A percentile compares a stretch with the other conserved stretches of the same genome.
Conservation (phyloP, 2,329 filamentous ascomycete genomes). For the Colletotrichum filicis region DNA sequence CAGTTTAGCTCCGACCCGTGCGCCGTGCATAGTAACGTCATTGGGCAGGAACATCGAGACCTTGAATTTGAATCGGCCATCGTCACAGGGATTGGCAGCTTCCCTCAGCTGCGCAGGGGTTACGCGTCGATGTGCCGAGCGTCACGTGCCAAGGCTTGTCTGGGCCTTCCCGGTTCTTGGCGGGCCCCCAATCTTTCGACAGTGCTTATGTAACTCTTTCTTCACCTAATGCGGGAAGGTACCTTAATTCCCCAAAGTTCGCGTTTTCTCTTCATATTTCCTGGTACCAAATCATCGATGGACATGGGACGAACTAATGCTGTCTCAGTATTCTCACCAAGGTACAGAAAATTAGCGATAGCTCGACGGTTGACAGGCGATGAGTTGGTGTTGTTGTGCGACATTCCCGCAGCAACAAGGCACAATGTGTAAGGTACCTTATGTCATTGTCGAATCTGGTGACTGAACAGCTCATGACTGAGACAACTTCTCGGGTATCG, state of each 20-base stretch:
- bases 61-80: constrained; percentile 8
- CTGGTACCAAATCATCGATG: neutral
- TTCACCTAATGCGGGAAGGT: too few relatives aligned
- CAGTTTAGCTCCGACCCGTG: constrained; percentile 6
- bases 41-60: constrained; percentile 1
- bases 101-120: constrained; percentile 6
- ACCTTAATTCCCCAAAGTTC: neutral
- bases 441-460: neutral
- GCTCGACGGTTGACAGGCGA: neutral
- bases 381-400: neutral
- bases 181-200: neutral
- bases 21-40: constrained; percentile 7
- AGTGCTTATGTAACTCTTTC: constrained; percentile 12
- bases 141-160: constrained; percentile 32
- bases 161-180: neutral
- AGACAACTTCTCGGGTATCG: constrained; percentile 26
- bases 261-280: too few relatives aligned
- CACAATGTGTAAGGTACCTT: neutral
- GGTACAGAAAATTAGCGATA: too few relatives aligned
- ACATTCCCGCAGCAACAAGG: neutral
- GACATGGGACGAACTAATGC: neutral
- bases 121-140: constrained; percentile 30
- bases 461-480: neutral
- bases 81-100: neutral
- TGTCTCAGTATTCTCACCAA: neutral